Conservation (phyloP, 2,329 filamentous ascomycete species). For the Cryphonectria radicalis region DNA sequence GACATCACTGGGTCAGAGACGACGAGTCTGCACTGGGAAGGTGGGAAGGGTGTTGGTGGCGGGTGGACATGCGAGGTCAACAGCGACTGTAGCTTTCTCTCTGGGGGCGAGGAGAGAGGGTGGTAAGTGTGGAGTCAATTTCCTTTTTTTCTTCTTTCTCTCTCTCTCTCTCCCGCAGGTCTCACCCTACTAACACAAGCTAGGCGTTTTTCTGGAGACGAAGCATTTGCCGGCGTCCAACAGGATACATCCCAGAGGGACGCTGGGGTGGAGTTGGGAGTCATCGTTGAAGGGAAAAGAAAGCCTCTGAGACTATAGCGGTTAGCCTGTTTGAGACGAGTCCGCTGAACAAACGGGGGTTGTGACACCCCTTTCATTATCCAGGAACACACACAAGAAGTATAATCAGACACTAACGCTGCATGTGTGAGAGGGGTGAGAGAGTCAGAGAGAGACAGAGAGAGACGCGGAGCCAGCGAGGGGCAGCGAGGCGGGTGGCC, state of each 20-base stretch:
- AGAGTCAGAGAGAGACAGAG: neutral
- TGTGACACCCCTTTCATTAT: neutral
- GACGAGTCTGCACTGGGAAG: slow-evolving; percentile 55
- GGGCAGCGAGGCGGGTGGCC: neutral
- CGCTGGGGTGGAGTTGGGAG: slow-evolving; percentile 40
- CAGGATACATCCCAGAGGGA: slow-evolving; percentile 34
- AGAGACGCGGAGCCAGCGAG: neutral
- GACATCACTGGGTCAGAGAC: slow-evolving; percentile 31
- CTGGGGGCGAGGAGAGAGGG: slow-evolving; percentile 80
- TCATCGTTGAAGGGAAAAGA: slow-evolving; percentile 38
- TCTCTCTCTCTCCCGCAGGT: neutral
- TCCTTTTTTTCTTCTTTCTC: too few relatives aligned
- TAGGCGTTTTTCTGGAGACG: slow-evolving; percentile 47
- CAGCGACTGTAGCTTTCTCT: slow-evolving; percentile 84
- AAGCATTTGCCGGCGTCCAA: slow-evolving; percentile 41
- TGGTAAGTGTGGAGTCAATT: slow-evolving; percentile 64
- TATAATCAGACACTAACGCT: neutral
- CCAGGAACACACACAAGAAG: neutral
- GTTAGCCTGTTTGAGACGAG: slow-evolving; percentile 11
- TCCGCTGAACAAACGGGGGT: slow-evolving; percentile 1
- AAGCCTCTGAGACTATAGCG: slow-evolving; percentile 24
- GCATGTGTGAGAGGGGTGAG: neutral
- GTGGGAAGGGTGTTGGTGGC: slow-evolving; percentile 67
- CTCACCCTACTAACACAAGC: slow-evolving; percentile 27
- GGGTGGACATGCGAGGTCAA: slow-evolving; percentile 82